These are phyloP conservation scores for Hibiscus tridactylites DNA, from an alignment of 345 rosid species.

Conservation along the genomic window DNA sequence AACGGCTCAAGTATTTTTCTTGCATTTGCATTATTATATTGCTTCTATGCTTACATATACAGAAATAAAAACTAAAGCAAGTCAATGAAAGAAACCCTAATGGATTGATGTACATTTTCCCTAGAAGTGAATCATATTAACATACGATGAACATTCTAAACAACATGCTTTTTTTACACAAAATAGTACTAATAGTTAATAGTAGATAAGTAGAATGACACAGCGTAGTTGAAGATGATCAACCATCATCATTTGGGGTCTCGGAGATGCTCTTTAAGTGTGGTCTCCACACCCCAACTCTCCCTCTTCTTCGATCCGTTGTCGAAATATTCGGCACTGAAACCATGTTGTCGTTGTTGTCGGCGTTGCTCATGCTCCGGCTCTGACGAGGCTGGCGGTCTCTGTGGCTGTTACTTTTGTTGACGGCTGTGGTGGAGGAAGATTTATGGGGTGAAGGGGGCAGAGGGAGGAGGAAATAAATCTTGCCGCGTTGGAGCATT, in stretches of 20 bases:
- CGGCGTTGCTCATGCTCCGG: slow-evolving; percentile 11
- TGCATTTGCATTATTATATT: too few species aligned
- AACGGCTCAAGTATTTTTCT: too few species aligned
- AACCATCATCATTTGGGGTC: slow-evolving; percentile 26
- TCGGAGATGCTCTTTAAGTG: slow-evolving; percentile 86
- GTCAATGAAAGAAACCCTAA: too few species aligned
- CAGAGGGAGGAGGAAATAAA: slow-evolving; percentile 79
- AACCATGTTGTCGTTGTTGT: slow-evolving; percentile 17
- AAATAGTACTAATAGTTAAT: too few species aligned
- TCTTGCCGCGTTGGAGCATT: slow-evolving; percentile 85
- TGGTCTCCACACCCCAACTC: slow-evolving; percentile 92
- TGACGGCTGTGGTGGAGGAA: background rate
- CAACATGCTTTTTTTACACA: too few species aligned
- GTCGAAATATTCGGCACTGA: slow-evolving; percentile 32
- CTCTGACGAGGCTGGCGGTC: slow-evolving; percentile 18
- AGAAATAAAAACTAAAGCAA: too few species aligned
- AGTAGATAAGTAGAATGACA: background rate
- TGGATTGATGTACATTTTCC: too few species aligned
- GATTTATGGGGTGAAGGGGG: slow-evolving; percentile 16
- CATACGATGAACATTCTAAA: too few species aligned
- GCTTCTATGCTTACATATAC: too few species aligned
- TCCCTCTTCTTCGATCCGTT: slow-evolving; percentile 77
- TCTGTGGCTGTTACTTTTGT: background rate
- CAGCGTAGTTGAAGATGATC: slow-evolving; percentile 4
- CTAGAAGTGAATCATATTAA: too few species aligned